Evolutionary conservation across 805 yeast genomes (phyloP), one percentile per base, ranked within the genome.

Genomic region (Yamadazyma tumulicola): DNA sequence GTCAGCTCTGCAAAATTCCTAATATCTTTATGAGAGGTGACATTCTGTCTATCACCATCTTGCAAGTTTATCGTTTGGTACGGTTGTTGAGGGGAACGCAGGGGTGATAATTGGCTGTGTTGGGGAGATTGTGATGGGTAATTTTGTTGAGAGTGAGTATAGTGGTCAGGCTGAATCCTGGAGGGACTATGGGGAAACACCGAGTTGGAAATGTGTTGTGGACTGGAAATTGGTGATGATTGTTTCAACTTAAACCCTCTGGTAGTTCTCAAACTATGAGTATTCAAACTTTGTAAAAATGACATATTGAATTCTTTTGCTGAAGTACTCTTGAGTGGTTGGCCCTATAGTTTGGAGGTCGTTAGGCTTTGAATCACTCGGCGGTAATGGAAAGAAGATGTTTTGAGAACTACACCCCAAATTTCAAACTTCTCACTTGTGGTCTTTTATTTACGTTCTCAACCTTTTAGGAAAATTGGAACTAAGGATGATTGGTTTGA

Each of bases 1-100:
- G 98, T 91, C 28, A 94, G 88, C 55, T 91, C 97, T 0, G 96
- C 98, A 51, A 88, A 87, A 51, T 72, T 79, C 41, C 95, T 75
- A 38, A 93, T 76, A 51, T 85, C 93, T 49, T 71, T 77, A 52
- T 85, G 95, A 5, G 69, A 55, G 1, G 69, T 59, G n/a, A 65
- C 69, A 12, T 36, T 35, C 34, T 64, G 68, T 5, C 43, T 36
- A 10, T 31, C 30, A 19, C 32, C 37, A 18, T 42, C 37, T 17
- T 50, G 46, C 23, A 48, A 39, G 41, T 53, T 55, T 20, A 59
- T 55, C 12, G 67, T 58, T 31, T 57, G 66, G 34, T 54, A 59
- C n/a, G 58, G 60, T 19, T 47, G 45, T 22, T 33, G 41, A 2
- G 37, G 31, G 9, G 28, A 24, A n/a, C 26, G 55, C 33, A 56